Conservation (phyloP, 2,329 filamentous ascomycete genomes). For the Fusarium graminum region DNA sequence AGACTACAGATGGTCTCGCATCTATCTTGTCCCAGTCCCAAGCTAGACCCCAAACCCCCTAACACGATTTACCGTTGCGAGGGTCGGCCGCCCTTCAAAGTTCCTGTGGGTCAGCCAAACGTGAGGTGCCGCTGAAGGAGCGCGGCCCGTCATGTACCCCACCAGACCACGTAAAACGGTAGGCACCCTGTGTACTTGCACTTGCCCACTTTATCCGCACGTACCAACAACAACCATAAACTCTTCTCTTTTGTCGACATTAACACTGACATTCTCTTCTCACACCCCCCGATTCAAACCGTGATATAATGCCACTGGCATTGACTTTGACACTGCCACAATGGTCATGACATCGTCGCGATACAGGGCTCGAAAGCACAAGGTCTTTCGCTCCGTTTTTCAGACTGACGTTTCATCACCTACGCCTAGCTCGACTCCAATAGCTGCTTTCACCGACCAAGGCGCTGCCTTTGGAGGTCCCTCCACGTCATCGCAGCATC, state of each 20-base stretch:
- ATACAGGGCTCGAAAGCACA: conserved; percentile 62
- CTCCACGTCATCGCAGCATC: conserved; percentile 42
- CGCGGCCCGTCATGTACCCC: conserved; percentile 25
- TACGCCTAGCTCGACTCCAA: conserved; percentile 56
- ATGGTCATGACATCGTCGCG: conserved; percentile 56
- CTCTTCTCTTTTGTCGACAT: conserved; percentile 30
- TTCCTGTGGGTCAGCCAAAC: conserved; percentile 1
- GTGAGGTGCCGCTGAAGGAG: conserved; percentile 22
- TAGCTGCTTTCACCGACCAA: conserved; percentile 56
- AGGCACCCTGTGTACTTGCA: conserved; percentile 8
- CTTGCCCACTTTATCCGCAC: conserved; percentile 31
- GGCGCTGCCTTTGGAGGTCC: conserved; percentile 63
- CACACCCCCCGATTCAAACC: conserved; percentile 34
- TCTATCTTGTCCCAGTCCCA: too few species aligned
- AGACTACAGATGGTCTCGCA: too few species aligned
- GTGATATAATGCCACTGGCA: background rate
- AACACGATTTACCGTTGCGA: conserved; percentile 17
- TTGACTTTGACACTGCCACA: conserved; percentile 31
- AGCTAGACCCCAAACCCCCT: too few species aligned
- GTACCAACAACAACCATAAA: conserved; percentile 34
- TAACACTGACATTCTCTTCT: conserved; percentile 1
- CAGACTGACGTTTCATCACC: conserved; percentile 64
- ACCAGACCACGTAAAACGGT: conserved; percentile 21
- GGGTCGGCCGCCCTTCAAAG: conserved; percentile 22
- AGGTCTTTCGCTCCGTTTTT: conserved; percentile 69